Evolutionary conservation across 345 rosid species (phyloP).

Genomic region (Bruguiera parviflora): DNA sequence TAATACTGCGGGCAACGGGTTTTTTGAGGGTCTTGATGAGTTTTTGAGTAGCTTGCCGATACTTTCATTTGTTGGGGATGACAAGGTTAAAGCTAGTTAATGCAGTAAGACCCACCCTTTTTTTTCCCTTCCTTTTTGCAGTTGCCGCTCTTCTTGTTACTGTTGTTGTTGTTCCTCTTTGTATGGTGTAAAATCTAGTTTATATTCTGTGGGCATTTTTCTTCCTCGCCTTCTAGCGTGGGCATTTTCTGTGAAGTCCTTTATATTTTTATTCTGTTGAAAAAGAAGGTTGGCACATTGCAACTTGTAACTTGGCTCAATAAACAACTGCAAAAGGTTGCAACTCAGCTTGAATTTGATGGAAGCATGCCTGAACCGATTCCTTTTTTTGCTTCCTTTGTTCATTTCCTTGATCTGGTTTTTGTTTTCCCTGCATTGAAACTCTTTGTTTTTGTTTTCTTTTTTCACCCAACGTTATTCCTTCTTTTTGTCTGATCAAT

Average conservation of each 20-base stretch:
- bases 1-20: constrained; percentile 57
- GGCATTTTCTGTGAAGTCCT: no score
- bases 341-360: not conserved
- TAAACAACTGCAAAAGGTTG: not conserved
- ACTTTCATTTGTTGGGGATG: constrained; percentile 75
- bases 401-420: not conserved
- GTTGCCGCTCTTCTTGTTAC: not conserved
- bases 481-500: not conserved
- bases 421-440: no score
- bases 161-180: not conserved
- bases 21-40: constrained; percentile 96
- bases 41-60: constrained; percentile 91
- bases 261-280: not conserved
- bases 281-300: not conserved
- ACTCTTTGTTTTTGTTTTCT: no score
- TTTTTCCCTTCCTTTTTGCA: not conserved
- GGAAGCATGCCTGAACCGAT: not conserved
- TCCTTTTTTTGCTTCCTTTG: not conserved
- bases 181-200: constrained; percentile 2
- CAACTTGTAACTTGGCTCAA: not conserved
- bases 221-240: not conserved
- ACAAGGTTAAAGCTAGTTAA: constrained; percentile 74
- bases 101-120: constrained; percentile 32
- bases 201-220: constrained; percentile 13
- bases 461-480: not conserved